Evolutionary conservation across 192 early-diverging fungal species (phyloP).

Genomic region (Rhizophagus prolifer): DNA sequence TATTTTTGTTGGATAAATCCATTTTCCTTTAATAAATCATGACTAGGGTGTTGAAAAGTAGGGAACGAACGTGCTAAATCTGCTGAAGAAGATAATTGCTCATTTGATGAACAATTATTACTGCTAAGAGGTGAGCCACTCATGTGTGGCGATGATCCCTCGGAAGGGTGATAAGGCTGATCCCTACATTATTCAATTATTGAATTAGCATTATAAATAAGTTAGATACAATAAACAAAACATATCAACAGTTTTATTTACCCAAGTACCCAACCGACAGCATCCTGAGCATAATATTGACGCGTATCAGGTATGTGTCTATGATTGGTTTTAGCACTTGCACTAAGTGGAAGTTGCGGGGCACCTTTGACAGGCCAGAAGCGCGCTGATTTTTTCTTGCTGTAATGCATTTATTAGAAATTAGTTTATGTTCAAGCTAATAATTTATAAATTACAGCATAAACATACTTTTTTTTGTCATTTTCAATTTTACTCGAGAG

Average conservation of each 20-base stretch:
- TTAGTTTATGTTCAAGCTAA: background rate
- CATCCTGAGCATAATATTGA: conserved; percentile 66
- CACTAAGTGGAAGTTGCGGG: background rate
- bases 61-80: conserved; percentile 61
- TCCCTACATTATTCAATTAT: conserved; percentile 29
- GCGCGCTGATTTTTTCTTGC: conserved; percentile 46
- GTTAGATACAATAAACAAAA: background rate
- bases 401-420: conserved; percentile 1
- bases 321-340: conserved; percentile 20
- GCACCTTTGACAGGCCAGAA: conserved; percentile 54
- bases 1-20: conserved; percentile 99
- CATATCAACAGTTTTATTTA: background rate
- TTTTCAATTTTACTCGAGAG: background rate
- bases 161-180: conserved; percentile 54
- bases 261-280: conserved; percentile 76
- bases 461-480: background rate
- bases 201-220: background rate
- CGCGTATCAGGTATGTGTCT: conserved; percentile 56
- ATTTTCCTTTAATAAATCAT: conserved; percentile 92
- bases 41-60: conserved; percentile 82
- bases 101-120: conserved; percentile 34
- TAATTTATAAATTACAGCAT: background rate
- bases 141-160: conserved; percentile 28
- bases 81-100: conserved; percentile 45
- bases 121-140: conserved; percentile 37